Conservation (phyloP, 2,329 filamentous ascomycete species). For the Diaporthe amygdali region DNA sequence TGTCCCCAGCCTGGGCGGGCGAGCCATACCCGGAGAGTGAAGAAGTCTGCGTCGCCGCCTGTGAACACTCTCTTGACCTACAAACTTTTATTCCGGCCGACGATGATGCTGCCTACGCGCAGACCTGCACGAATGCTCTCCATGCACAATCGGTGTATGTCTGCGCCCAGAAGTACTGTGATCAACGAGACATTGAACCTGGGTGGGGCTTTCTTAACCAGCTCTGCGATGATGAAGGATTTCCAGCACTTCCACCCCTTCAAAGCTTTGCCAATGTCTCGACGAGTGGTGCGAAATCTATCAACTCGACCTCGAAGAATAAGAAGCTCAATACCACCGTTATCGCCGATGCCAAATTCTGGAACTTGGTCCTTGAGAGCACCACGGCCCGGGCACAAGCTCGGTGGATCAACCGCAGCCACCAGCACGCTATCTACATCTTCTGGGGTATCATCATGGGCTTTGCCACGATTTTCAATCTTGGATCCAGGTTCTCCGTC, state of each 20-base stretch:
- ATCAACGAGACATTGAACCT: background rate
- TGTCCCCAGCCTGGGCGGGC: background rate
- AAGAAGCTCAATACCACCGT: conserved; percentile 5
- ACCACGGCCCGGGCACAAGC: background rate
- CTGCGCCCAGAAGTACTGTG: background rate
- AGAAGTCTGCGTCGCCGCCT: conserved; percentile 2
- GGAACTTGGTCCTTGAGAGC: background rate
- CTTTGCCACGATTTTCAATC: background rate
- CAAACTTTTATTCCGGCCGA: background rate
- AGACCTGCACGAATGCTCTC: background rate
- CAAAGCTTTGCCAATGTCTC: background rate
- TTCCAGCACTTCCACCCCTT: background rate
- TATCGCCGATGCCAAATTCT: background rate
- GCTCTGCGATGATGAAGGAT: background rate
- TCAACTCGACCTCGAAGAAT: background rate
- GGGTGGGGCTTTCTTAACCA: background rate
- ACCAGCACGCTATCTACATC: background rate
- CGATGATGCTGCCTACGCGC: background rate
- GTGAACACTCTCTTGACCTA: background rate
- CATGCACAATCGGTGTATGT: background rate
- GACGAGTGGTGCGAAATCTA: background rate
- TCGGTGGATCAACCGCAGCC: conserved; percentile 1
- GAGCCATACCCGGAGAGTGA: conserved; percentile 1
- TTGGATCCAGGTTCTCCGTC: background rate
- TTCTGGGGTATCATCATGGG: conserved; percentile 15